phyloP scores from a whole-genome alignment of 257 asterid genomes.

The Perilla frutescens region DNA sequence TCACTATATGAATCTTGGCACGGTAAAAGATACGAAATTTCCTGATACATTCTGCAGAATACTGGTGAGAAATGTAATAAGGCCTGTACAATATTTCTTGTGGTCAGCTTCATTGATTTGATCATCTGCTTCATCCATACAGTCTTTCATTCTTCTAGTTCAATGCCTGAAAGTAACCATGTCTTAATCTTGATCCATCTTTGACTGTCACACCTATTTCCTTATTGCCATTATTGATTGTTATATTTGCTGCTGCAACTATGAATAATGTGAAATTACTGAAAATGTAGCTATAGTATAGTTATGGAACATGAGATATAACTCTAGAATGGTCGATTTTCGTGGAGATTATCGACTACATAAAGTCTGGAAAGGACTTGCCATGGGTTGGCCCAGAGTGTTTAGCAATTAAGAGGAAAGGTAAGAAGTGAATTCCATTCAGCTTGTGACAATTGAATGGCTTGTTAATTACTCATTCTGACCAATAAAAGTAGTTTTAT shows the following conservation, averaged over 20 bases:
- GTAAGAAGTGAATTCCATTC: conserved; percentile 10
- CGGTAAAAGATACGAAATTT: conserved; percentile 21
- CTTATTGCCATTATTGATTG: background rate
- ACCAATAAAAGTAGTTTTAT: background rate
- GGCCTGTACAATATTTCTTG: conserved; percentile 1
- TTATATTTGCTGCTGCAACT: background rate
- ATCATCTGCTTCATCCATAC: background rate
- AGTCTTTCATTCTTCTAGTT: background rate
- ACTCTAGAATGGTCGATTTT: background rate
- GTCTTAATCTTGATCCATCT: too few species aligned
- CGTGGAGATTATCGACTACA: background rate
- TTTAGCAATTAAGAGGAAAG: conserved; percentile 6
- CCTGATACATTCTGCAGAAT: background rate
- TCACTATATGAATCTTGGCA: background rate
- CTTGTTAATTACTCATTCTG: background rate
- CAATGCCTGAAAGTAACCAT: too few species aligned
- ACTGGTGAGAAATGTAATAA: conserved; percentile 9
- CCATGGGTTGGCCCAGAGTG: background rate
- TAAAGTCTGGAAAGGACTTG: background rate
- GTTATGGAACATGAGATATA: background rate
- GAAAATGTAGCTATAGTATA: background rate
- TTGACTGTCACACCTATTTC: too few species aligned
- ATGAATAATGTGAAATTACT: background rate
- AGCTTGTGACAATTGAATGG: background rate
- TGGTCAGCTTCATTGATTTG: background rate